Percentiles rank a stretch among this genome's conserved stretches.
phyloP scores from a whole-genome alignment of 805 yeast genomes.

The Kluyveromyces dobzhanskii region DNA sequence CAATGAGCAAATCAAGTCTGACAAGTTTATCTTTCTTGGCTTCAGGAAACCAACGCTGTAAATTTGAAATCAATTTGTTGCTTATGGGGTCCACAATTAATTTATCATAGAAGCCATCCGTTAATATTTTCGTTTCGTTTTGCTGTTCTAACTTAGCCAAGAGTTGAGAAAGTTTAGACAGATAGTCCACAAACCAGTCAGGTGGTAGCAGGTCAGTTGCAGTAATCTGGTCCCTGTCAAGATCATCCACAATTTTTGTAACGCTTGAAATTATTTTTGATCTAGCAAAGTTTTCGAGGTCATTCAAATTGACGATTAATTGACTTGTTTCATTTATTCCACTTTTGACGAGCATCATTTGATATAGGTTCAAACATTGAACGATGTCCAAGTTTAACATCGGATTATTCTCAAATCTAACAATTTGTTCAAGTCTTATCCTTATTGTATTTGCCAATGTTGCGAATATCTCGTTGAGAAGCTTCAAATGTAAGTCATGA shows the following conservation, averaged over 20 bases:
- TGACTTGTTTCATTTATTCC: slow-evolving; percentile 25
- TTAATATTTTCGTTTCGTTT: slow-evolving; percentile 32
- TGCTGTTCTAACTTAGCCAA: slow-evolving; percentile 46
- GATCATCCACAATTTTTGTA: slow-evolving; percentile 18
- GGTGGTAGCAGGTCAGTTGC: slow-evolving; percentile 60
- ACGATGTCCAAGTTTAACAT: slow-evolving; percentile 48
- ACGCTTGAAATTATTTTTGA: slow-evolving; percentile 17
- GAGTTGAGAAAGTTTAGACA: slow-evolving; percentile 38
- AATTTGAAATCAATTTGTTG: slow-evolving; percentile 20
- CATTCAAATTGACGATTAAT: slow-evolving; percentile 15
- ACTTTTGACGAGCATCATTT: slow-evolving; percentile 49
- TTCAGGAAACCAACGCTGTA: slow-evolving; percentile 23
- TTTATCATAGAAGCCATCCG: slow-evolving; percentile 31
- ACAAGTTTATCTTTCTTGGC: slow-evolving; percentile 21
- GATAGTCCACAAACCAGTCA: slow-evolving; percentile 69
- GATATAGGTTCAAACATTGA: slow-evolving; percentile 59
- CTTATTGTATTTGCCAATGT: slow-evolving; percentile 41
- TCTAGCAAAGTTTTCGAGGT: slow-evolving; percentile 14
- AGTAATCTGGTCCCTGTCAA: slow-evolving; percentile 26
- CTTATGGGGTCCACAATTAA: slow-evolving; percentile 36
- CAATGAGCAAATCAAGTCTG: slow-evolving; percentile 29
- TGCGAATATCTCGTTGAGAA: slow-evolving; percentile 26
- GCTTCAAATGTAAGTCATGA: slow-evolving; percentile 19
- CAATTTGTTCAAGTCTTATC: slow-evolving; percentile 58
- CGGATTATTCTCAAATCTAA: slow-evolving; percentile 56